These are phyloP conservation scores for Brassica juncea DNA, from an alignment of 345 rosid genomes.

Conservation along the genomic window DNA sequence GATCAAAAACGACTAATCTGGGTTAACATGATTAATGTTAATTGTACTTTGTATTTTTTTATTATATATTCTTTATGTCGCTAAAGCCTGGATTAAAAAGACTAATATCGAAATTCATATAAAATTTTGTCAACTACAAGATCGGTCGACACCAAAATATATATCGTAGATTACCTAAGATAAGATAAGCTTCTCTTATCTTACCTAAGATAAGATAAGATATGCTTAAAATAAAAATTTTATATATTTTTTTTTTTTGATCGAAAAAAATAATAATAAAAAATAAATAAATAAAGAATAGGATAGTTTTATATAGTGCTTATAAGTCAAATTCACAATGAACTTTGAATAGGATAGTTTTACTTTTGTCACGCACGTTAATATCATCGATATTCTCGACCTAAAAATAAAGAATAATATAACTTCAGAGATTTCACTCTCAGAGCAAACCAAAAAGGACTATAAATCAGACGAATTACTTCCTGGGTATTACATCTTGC, in stretches of 20 bases:
- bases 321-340: background rate
- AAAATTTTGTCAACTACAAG: background rate
- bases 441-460: background rate
- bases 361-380: slow-evolving; percentile 9
- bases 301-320: background rate
- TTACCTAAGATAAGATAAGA: too few relatives aligned
- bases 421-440: slow-evolving; percentile 1
- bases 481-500: background rate
- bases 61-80: background rate
- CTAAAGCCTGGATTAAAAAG: background rate
- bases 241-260: too few relatives aligned
- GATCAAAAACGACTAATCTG: background rate
- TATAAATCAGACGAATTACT: slow-evolving; percentile 1
- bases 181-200: background rate
- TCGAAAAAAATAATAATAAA: too few relatives aligned
- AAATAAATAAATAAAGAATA: too few relatives aligned
- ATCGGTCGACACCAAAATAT: slow-evolving; percentile 3
- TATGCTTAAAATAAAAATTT: too few relatives aligned
- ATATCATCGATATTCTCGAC: slow-evolving; percentile 7
- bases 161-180: background rate
- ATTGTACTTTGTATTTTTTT: background rate
- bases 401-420: background rate
- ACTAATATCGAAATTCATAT: background rate
- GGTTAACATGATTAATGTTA: background rate
- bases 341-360: background rate